A percentile compares a stretch with the other conserved stretches of the same genome.
Evolutionary conservation across 2,329 filamentous ascomycete species (phyloP).

Genomic region (Ophiognomonia clavigignenti-juglandacearum): DNA sequence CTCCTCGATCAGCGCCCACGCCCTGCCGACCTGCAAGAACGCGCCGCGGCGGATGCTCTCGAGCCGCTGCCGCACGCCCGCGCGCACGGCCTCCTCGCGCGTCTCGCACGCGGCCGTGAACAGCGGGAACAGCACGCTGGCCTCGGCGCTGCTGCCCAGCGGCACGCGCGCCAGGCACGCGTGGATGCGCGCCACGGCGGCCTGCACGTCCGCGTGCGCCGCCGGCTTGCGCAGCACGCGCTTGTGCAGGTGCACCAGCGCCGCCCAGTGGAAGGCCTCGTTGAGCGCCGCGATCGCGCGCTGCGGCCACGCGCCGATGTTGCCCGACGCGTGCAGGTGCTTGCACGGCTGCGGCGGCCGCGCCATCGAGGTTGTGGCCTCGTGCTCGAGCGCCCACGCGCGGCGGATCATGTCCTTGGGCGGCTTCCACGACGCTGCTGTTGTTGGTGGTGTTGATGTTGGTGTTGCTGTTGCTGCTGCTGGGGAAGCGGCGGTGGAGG

Average conservation of each 20-base stretch:
- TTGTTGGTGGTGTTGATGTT: slow-evolving; percentile 32
- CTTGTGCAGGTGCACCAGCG: slow-evolving; percentile 67
- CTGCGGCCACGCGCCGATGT: slow-evolving; percentile 53
- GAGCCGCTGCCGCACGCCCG: slow-evolving; percentile 61
- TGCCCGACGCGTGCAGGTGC: slow-evolving; percentile 42
- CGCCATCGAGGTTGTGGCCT: slow-evolving; percentile 54
- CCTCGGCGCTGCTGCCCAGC: slow-evolving; percentile 65
- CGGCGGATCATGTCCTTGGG: slow-evolving; percentile 45
- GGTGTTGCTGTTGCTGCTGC: not conserved
- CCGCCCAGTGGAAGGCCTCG: slow-evolving; percentile 75
- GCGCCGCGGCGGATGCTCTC: slow-evolving; percentile 66
- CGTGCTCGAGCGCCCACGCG: slow-evolving; percentile 55
- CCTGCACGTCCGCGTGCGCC: slow-evolving; percentile 55
- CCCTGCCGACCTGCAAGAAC: slow-evolving; percentile 65
- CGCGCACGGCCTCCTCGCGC: slow-evolving; percentile 47
- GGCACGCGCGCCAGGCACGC: slow-evolving; percentile 57
- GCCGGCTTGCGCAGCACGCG: slow-evolving; percentile 62
- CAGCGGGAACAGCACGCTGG: slow-evolving; percentile 72
- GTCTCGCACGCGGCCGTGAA: slow-evolving; percentile 80
- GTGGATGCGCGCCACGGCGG: slow-evolving; percentile 59
- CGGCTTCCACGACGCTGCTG: no score
- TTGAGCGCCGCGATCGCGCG: slow-evolving; percentile 68
- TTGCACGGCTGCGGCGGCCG: slow-evolving; percentile 36
- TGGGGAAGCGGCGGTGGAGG: no score
- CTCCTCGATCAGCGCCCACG: slow-evolving; percentile 60